Evolutionary conservation across 164 flowering plant species (phyloP).

Genomic region (Hamamelis virginiana): DNA sequence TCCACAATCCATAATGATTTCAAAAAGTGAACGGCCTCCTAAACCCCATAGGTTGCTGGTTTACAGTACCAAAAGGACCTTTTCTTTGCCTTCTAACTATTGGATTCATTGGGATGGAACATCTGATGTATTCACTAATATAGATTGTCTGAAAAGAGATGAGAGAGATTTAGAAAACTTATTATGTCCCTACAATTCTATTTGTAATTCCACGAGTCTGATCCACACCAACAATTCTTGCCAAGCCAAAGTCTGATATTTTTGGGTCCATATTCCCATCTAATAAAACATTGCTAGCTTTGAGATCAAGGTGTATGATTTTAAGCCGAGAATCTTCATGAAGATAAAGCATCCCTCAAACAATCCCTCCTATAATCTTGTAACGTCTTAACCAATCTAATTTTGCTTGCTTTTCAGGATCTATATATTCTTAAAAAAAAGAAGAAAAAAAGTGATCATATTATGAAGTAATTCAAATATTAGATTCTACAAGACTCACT

Average conservation of each 20-base stretch:
- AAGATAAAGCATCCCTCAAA: background rate
- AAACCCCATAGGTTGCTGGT: too few relatives aligned
- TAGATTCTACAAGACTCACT: too few relatives aligned
- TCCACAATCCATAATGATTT: too few relatives aligned
- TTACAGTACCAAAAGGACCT: too few relatives aligned
- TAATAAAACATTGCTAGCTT: background rate
- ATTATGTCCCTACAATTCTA: background rate
- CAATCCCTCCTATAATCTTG: background rate
- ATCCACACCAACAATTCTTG: background rate
- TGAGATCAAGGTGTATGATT: background rate
- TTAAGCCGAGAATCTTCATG: background rate
- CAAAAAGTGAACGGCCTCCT: too few relatives aligned
- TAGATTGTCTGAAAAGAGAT: too few relatives aligned
- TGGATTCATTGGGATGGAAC: too few relatives aligned
- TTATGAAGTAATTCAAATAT: too few relatives aligned
- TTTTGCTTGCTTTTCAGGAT: background rate
- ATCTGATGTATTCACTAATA: too few relatives aligned
- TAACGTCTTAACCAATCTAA: background rate
- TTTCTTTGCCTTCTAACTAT: too few relatives aligned
- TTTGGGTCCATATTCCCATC: background rate
- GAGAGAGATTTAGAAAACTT: background rate
- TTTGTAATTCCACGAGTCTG: background rate
- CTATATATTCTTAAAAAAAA: background rate
- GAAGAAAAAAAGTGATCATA: too few relatives aligned
- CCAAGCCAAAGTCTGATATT: slow-evolving; percentile 4